phyloP scores from a whole-genome alignment of 352 stramenopile genomes.

The Pythium inflatum region DNA sequence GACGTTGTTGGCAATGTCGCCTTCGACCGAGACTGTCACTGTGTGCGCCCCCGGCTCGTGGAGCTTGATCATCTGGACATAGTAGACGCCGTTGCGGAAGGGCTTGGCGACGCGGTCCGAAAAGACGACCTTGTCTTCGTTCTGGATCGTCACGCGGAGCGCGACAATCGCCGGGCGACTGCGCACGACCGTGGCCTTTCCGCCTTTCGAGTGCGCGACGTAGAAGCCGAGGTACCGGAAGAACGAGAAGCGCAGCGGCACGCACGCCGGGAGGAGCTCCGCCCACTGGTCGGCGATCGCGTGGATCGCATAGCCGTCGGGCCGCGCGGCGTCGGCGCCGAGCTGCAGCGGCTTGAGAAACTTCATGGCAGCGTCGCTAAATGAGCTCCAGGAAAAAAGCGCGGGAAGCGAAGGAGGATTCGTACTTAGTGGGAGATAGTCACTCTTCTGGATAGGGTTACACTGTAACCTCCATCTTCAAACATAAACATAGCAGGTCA shows the following conservation, averaged over 20 bases:
- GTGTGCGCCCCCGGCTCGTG: conserved; percentile 64
- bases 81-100: conserved; percentile 82
- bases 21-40: conserved; percentile 63
- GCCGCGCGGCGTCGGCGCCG: conserved; percentile 39
- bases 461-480: conserved; percentile 12
- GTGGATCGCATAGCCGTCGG: conserved; percentile 69
- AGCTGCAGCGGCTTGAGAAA: conserved; percentile 71
- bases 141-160: conserved; percentile 75
- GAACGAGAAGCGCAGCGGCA: conserved; percentile 78
- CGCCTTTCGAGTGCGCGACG: conserved; percentile 60
- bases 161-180: conserved; percentile 46
- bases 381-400: conserved; percentile 8
- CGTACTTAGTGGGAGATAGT: conserved; percentile 14
- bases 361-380: conserved; percentile 49
- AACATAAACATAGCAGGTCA: too few relatives aligned
- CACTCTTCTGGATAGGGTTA: too few relatives aligned
- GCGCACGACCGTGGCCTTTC: conserved; percentile 69
- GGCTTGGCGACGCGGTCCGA: conserved; percentile 51
- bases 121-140: conserved; percentile 81
- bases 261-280: conserved; percentile 58
- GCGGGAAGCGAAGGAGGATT: conserved; percentile 9
- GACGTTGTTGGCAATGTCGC: conserved; percentile 50
- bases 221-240: conserved; percentile 86
- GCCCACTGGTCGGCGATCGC: conserved; percentile 75
- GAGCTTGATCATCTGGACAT: conserved; percentile 76